Conservation (phyloP, 2,329 filamentous ascomycete genomes). For the Sclerotinia subarctica region DNA sequence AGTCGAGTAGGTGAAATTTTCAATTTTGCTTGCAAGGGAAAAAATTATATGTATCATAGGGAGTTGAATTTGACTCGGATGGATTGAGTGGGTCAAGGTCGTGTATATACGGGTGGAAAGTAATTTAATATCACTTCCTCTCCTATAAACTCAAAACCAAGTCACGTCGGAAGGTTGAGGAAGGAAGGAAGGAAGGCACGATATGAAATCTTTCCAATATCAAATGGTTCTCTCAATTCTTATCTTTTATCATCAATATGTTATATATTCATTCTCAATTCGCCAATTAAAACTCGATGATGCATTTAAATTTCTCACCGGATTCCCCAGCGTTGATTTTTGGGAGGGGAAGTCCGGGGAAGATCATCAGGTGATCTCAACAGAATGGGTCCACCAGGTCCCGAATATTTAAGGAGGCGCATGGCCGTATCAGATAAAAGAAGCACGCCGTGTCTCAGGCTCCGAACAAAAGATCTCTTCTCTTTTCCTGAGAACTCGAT, state of each 20-base stretch:
- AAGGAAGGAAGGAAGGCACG: slow-evolving; percentile 1
- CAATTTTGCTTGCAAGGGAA: neutral
- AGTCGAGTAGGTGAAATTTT: neutral
- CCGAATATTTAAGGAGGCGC: neutral
- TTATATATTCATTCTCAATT: neutral
- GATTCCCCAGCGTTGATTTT: neutral
- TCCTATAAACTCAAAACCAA: neutral
- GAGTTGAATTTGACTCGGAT: neutral
- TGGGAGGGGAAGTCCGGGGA: slow-evolving; percentile 16
- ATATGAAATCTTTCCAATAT: neutral
- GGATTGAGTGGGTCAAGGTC: slow-evolving; percentile 1
- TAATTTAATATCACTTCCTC: neutral
- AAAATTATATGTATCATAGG: neutral
- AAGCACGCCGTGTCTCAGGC: slow-evolving; percentile 7
- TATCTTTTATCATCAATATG: neutral
- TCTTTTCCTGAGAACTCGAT: neutral
- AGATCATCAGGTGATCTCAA: slow-evolving; percentile 5
- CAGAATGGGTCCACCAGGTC: slow-evolving; percentile 6
- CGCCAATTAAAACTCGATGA: neutral
- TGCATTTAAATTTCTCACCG: neutral
- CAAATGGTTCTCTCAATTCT: neutral
- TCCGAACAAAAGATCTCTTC: neutral
- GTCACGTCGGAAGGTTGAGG: slow-evolving; percentile 11
- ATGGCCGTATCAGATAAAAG: neutral
- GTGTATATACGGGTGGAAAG: slow-evolving; percentile 11